Evolutionary conservation across 495 filamentous ascomycete species (phyloP).

Genomic region (Aspergillus conjunctus): DNA sequence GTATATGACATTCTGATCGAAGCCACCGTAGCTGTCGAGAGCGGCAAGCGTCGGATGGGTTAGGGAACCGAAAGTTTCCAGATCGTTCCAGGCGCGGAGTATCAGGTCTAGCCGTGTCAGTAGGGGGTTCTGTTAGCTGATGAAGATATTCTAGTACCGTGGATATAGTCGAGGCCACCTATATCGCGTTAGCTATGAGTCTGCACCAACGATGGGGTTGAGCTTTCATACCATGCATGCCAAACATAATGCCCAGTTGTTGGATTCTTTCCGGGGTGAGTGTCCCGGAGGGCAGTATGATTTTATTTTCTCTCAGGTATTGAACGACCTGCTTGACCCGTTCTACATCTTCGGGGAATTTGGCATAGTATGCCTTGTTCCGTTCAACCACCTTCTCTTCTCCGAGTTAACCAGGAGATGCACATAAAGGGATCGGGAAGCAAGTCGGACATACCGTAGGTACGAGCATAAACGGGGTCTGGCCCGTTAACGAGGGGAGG

Average conservation of each 20-base stretch:
- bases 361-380: slow-evolving; percentile 78
- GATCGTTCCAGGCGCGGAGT: slow-evolving; percentile 64
- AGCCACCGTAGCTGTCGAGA: slow-evolving; percentile 65
- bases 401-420: slow-evolving; percentile 10
- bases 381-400: slow-evolving; percentile 60
- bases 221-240: slow-evolving; percentile 69
- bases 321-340: slow-evolving; percentile 65
- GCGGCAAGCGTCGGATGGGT: slow-evolving; percentile 67
- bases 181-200: slow-evolving; percentile 21
- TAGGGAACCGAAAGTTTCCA: slow-evolving; percentile 70
- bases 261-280: slow-evolving; percentile 72
- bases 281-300: slow-evolving; percentile 63
- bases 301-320: slow-evolving; percentile 59
- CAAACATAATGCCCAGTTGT: slow-evolving; percentile 74
- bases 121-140: not conserved
- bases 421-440: not conserved
- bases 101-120: slow-evolving; percentile 58
- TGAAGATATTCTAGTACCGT: slow-evolving; percentile 43
- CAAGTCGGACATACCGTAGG: slow-evolving; percentile 53
- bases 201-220: slow-evolving; percentile 26
- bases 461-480: slow-evolving; percentile 73
- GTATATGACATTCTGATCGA: slow-evolving; percentile 79
- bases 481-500: slow-evolving; percentile 71
- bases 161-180: slow-evolving; percentile 69
- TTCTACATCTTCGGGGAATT: slow-evolving; percentile 81